Evolutionary conservation across 306 rosid species (phyloP).

Genomic region (Vicia villosa): DNA sequence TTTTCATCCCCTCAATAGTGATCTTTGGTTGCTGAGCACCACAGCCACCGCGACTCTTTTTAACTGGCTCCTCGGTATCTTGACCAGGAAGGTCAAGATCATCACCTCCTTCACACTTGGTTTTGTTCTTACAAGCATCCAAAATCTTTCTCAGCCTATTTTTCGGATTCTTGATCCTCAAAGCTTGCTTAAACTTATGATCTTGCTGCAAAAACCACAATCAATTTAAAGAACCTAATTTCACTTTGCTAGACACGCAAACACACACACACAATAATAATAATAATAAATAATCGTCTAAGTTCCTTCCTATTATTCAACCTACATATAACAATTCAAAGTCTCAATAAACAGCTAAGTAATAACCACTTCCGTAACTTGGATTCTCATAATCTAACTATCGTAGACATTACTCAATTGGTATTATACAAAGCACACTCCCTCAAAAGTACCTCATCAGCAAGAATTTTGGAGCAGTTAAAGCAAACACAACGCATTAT

Average conservation of each 20-base stretch:
- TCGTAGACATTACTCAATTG: background rate
- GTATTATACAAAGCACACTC: background rate
- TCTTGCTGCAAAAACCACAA: conserved; percentile 62
- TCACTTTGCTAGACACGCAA: conserved; percentile 13
- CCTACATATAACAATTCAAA: background rate
- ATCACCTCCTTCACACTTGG: conserved; percentile 98
- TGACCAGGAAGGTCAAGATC: conserved; percentile 74
- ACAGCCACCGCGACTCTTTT: conserved; percentile 94
- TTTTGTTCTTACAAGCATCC: conserved; percentile 92
- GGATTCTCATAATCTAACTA: background rate
- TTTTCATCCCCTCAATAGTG: conserved; percentile 89
- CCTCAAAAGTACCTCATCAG: conserved; percentile 68
- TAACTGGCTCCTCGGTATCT: conserved; percentile 72
- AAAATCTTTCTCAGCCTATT: conserved; percentile 72
- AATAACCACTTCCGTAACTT: background rate
- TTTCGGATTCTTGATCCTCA: conserved; percentile 84
- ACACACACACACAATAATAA: background rate
- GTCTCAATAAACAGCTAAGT: background rate
- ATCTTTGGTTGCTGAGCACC: conserved; percentile 99
- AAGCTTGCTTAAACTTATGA: conserved; percentile 88
- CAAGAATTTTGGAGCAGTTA: conserved; percentile 89
- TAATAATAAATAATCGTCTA: background rate
- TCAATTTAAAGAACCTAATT: conserved; percentile 7
- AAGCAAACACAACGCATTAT: conserved; percentile 96
- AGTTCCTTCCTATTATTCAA: conserved; percentile 7